Percentiles rank a stretch among this genome's conserved stretches.
These are phyloP conservation scores for Herpetomonas tarakana DNA, from an alignment of 208 protist genomes.

Conservation along the genomic window DNA sequence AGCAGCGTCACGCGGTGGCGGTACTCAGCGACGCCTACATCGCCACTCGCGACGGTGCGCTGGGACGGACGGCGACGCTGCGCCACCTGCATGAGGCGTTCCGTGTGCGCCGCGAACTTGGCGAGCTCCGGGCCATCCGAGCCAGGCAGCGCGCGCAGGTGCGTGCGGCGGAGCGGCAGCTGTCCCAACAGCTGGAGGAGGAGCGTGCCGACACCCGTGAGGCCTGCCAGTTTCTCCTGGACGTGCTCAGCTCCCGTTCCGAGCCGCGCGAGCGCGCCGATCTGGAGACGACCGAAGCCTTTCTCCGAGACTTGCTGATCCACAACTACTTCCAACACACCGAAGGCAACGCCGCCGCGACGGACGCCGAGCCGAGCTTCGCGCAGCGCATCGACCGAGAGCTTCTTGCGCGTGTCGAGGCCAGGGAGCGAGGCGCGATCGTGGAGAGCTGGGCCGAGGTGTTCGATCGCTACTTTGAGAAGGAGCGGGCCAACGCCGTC, in stretches of 20 bases:
- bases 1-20: conserved; percentile 2
- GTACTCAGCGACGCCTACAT: conserved; percentile 17
- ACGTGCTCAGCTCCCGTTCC: conserved; percentile 13
- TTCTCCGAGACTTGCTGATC: conserved; percentile 21
- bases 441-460: background rate
- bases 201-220: conserved; percentile 7
- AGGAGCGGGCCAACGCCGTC: background rate
- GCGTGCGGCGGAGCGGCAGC: conserved; percentile 9
- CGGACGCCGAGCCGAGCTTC: background rate
- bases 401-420: background rate
- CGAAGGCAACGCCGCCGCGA: background rate
- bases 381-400: background rate
- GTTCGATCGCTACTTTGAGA: background rate
- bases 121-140: conserved; percentile 9
- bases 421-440: background rate
- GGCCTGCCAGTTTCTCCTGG: conserved; percentile 7
- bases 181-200: conserved; percentile 1
- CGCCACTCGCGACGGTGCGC: conserved; percentile 7
- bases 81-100: conserved; percentile 17
- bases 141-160: conserved; percentile 10
- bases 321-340: conserved; percentile 4
- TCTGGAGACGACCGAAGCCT: conserved; percentile 18
- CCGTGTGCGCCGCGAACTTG: conserved; percentile 11
- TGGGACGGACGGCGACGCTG: conserved; percentile 16
- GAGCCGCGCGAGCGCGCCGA: conserved; percentile 26